Percentiles rank a stretch among this genome's conserved stretches.
These are phyloP conservation scores for Fragilaria crotonensis DNA, from an alignment of 108 stramenopile genomes.

Conservation along the genomic window DNA sequence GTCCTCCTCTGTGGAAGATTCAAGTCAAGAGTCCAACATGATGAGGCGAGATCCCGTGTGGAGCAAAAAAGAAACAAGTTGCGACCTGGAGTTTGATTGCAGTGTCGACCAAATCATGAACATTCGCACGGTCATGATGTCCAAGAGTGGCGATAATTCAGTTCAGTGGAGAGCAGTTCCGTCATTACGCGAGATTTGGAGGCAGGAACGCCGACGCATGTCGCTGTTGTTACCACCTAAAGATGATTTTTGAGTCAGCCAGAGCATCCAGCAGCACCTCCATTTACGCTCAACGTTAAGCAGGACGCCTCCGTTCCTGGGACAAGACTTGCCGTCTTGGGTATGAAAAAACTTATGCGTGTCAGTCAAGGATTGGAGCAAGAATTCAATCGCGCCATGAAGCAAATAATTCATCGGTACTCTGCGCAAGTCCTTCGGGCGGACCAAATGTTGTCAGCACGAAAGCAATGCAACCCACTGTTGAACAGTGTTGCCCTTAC, in stretches of 20 bases:
- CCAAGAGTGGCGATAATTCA: constrained; percentile 32
- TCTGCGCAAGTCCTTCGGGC: not conserved
- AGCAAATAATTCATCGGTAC: constrained; percentile 49
- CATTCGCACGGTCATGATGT: constrained; percentile 51
- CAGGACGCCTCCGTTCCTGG: constrained; percentile 56
- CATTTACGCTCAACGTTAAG: constrained; percentile 70
- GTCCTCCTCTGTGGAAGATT: not conserved
- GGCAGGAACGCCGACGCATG: constrained; percentile 72
- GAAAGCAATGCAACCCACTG: not conserved
- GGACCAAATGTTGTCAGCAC: constrained; percentile 3
- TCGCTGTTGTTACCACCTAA: constrained; percentile 32
- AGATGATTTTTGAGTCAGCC: constrained; percentile 56
- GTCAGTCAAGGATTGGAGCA: constrained; percentile 59
- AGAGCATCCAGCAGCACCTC: constrained; percentile 50
- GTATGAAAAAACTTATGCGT: constrained; percentile 51
- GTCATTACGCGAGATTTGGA: constrained; percentile 81
- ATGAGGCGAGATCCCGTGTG: constrained; percentile 21
- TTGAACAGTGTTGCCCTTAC: not conserved
- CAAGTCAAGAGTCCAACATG: not conserved
- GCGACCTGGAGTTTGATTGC: constrained; percentile 75
- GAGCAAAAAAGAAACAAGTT: constrained; percentile 53
- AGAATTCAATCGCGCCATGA: constrained; percentile 56
- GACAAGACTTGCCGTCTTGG: constrained; percentile 46
- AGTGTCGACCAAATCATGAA: constrained; percentile 60
- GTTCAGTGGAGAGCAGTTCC: constrained; percentile 87